These are phyloP conservation scores for Pseudopediastrum boryanum DNA, from an alignment of 139 green algal species.

Conservation along the genomic window DNA sequence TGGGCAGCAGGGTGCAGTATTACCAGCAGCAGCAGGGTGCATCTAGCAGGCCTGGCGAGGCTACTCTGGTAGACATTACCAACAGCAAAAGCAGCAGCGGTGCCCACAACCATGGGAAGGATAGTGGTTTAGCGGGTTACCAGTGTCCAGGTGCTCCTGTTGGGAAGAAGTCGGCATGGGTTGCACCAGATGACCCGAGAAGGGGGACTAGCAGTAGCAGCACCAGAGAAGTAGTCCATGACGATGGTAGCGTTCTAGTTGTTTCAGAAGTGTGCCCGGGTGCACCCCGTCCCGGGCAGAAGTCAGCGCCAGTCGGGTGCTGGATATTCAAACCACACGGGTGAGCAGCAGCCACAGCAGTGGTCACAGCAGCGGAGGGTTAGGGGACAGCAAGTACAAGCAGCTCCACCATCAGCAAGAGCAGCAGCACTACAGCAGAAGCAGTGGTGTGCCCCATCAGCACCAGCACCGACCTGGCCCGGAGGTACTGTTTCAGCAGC, in stretches of 20 bases:
- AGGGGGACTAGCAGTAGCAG: neutral
- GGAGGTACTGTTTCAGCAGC: neutral
- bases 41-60: neutral
- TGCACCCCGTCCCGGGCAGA: neutral
- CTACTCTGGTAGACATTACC: constrained; percentile 23
- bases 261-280: neutral
- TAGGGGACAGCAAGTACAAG: neutral
- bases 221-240: constrained; percentile 7
- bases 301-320: neutral
- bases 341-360: neutral
- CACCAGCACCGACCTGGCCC: neutral
- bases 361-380: neutral
- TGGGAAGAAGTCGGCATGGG: no score
- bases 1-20: neutral
- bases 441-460: neutral
- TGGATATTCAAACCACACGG: neutral
- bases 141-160: no score
- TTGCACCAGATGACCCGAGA: neutral
- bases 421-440: constrained; percentile 1
- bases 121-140: no score
- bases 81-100: constrained; percentile 6
- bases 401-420: constrained; percentile 5
- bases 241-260: no score
- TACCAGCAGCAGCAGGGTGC: constrained; percentile 10
- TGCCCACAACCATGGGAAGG: no score